These are phyloP conservation scores for Drosera spatulata DNA, from an alignment of 179 eudicot genomes.

Conservation along the genomic window DNA sequence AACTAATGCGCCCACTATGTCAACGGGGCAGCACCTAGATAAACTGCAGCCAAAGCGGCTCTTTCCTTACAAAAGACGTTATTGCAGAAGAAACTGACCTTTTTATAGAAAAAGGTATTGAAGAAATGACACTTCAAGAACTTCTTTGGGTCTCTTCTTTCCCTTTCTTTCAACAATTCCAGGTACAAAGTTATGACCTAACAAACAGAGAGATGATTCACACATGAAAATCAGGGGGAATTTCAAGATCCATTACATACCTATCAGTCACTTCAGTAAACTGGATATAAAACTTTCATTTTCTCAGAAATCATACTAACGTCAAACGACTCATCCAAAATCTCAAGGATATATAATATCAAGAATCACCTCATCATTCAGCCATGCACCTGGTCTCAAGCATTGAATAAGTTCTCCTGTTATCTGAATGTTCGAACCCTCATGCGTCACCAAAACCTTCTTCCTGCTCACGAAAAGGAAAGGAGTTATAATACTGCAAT, in stretches of 20 bases:
- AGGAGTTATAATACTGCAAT: conserved; percentile 2
- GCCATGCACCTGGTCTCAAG: conserved; percentile 72
- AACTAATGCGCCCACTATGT: too few species aligned
- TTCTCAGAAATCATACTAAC: too few species aligned
- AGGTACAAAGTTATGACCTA: conserved; percentile 87
- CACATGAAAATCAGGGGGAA: too few species aligned
- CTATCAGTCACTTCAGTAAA: too few species aligned
- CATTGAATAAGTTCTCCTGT: conserved; percentile 68
- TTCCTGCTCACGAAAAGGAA: conserved; percentile 26
- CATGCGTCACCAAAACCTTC: conserved; percentile 60
- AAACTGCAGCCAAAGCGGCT: too few species aligned
- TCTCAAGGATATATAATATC: neutral
- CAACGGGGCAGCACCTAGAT: too few species aligned
- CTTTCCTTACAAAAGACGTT: too few species aligned
- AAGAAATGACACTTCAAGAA: conserved; percentile 95
- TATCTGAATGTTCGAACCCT: conserved; percentile 74
- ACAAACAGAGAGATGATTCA: neutral
- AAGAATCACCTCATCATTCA: conserved; percentile 77
- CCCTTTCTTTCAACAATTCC: conserved; percentile 88
- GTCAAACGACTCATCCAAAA: too few species aligned
- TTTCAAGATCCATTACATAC: too few species aligned
- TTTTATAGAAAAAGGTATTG: conserved; percentile 91
- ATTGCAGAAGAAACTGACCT: conserved; percentile 39
- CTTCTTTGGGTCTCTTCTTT: conserved; percentile 69
- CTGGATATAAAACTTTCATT: too few species aligned